These are phyloP conservation scores for Wickerhamomyces kurtzmanii DNA, from an alignment of 805 yeast genomes.

Conservation along the genomic window DNA sequence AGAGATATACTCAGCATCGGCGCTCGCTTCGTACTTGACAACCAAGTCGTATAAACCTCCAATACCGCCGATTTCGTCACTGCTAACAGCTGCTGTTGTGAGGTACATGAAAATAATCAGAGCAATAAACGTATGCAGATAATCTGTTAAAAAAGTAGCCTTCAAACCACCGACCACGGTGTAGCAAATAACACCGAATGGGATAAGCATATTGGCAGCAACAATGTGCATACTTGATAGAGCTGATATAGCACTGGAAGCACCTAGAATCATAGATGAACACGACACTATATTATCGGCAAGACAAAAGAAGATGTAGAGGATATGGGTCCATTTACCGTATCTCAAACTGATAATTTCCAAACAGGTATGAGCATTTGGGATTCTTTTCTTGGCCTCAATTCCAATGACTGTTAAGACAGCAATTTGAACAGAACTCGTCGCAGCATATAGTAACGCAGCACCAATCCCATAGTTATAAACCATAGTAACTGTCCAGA, in stretches of 20 bases:
- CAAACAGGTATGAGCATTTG: constrained; percentile 24
- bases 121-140: constrained; percentile 34
- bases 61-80: constrained; percentile 30
- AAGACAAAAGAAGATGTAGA: constrained; percentile 17
- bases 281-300: constrained; percentile 20
- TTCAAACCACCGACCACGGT: constrained; percentile 26
- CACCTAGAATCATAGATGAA: constrained; percentile 24
- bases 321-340: constrained; percentile 20
- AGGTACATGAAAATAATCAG: constrained; percentile 22
- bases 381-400: constrained; percentile 22
- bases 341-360: constrained; percentile 22
- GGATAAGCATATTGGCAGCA: constrained; percentile 19
- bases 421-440: constrained; percentile 21
- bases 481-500: constrained; percentile 19
- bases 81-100: constrained; percentile 22
- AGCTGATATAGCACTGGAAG: constrained; percentile 22
- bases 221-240: constrained; percentile 16
- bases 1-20: too few relatives aligned
- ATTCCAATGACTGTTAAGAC: constrained; percentile 20
- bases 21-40: constrained; percentile 14
- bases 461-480: constrained; percentile 24
- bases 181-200: constrained; percentile 23
- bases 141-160: constrained; percentile 25
- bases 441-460: constrained; percentile 17
- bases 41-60: constrained; percentile 28